These are phyloP conservation scores for Ashbya aceris DNA, from an alignment of 1,139 yeast species.

Conservation along the genomic window DNA sequence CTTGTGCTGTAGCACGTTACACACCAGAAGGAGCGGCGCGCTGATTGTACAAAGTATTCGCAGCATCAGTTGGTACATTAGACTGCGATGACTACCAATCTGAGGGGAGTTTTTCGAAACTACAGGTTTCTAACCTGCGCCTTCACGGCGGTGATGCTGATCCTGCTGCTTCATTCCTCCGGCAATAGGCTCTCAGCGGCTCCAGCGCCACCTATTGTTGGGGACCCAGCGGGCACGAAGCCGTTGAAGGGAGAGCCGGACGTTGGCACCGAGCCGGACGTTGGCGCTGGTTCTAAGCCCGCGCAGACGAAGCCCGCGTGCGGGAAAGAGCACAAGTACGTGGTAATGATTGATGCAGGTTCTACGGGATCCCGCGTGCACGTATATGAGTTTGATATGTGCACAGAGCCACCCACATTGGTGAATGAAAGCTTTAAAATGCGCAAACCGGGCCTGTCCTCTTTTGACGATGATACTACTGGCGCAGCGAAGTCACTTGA, in stretches of 20 bases:
- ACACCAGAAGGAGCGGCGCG: too few relatives aligned
- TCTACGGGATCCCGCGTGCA: slow-evolving; percentile 95
- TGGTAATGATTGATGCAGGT: slow-evolving; percentile 94
- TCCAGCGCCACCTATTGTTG: too few relatives aligned
- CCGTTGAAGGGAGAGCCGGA: slow-evolving; percentile 7
- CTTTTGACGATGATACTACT: slow-evolving; percentile 66
- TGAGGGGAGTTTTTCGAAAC: slow-evolving; percentile 19
- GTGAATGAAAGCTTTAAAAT: slow-evolving; percentile 73
- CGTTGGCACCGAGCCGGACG: too few relatives aligned
- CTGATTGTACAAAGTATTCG: too few relatives aligned
- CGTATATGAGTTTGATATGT: slow-evolving; percentile 81
- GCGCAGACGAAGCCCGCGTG: background rate
- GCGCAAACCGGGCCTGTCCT: slow-evolving; percentile 88
- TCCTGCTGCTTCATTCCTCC: slow-evolving; percentile 26
- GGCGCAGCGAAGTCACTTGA: slow-evolving; percentile 89
- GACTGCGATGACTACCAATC: slow-evolving; percentile 7
- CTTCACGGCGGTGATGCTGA: slow-evolving; percentile 26
- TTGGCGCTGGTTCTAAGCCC: too few relatives aligned
- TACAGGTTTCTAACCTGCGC: slow-evolving; percentile 29
- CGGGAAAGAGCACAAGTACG: slow-evolving; percentile 41
- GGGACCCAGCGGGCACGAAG: slow-evolving; percentile 1
- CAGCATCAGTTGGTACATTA: too few relatives aligned
- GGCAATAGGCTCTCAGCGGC: slow-evolving; percentile 5
- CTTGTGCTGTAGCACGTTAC: too few relatives aligned
- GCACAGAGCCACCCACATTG: slow-evolving; percentile 71